phyloP scores from a whole-genome alignment of 1,139 yeast genomes.

The Pneumocystis carinii region DNA sequence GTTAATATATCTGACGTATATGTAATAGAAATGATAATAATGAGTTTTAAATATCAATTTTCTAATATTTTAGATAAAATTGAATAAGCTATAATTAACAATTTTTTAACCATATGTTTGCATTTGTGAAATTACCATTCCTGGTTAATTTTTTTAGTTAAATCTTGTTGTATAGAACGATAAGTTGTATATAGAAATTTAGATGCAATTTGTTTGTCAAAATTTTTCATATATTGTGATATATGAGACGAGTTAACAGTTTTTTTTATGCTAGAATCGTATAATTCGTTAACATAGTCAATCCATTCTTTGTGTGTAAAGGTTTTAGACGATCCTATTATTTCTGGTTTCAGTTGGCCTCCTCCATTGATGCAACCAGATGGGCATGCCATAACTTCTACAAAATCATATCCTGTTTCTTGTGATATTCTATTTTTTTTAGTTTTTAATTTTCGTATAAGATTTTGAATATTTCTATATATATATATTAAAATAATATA shows the following conservation, averaged over 20 bases:
- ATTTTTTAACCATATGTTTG: background rate
- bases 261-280: background rate
- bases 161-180: background rate
- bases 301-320: conserved; percentile 9
- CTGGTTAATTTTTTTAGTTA: background rate
- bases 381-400: conserved; percentile 97
- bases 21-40: no score
- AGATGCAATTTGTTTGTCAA: background rate
- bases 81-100: background rate
- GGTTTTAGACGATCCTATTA: background rate
- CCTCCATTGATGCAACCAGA: conserved; percentile 97
- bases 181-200: background rate
- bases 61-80: no score
- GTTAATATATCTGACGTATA: no score
- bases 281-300: conserved; percentile 6
- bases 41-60: no score
- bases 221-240: background rate
- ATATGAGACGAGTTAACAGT: background rate
- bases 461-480: conserved; percentile 82
- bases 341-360: conserved; percentile 44
- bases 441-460: conserved; percentile 67
- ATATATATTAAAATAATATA: conserved; percentile 73
- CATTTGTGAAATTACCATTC: background rate
- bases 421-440: conserved; percentile 24
- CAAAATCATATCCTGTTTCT: conserved; percentile 58